Percentiles rank a stretch among this genome's conserved stretches.
Conservation (phyloP, 148 eudicot species). For the Vaccinium darrowii region DNA sequence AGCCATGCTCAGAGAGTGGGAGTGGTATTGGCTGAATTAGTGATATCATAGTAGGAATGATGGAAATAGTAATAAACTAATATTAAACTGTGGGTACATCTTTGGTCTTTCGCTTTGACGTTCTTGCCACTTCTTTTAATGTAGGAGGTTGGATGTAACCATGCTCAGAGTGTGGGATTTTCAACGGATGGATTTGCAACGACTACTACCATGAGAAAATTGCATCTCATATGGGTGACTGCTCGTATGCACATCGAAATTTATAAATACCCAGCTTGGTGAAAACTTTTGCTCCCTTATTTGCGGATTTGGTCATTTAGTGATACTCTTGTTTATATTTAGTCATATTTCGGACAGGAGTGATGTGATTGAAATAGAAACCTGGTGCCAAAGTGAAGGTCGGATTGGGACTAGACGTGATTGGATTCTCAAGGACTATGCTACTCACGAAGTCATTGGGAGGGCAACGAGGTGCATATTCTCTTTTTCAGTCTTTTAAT, state of each 20-base stretch:
- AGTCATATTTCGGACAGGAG: constrained; percentile 47
- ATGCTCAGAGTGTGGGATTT: background rate
- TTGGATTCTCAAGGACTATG: constrained; percentile 77
- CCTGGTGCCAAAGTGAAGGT: constrained; percentile 95
- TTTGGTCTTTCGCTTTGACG: background rate
- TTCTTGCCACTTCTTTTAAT: background rate
- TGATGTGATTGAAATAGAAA: constrained; percentile 93
- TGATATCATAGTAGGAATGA: background rate
- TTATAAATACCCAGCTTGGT: constrained; percentile 89
- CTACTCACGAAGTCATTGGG: constrained; percentile 80
- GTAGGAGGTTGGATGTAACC: background rate
- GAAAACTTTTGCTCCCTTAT: constrained; percentile 13
- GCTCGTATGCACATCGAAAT: constrained; percentile 97
- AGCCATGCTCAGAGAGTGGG: background rate
- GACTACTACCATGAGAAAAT: constrained; percentile 86
- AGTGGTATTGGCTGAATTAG: background rate
- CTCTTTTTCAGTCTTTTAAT: background rate
- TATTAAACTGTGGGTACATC: no score
- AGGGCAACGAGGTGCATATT: constrained; percentile 75
- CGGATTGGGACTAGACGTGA: constrained; percentile 91
- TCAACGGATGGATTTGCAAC: constrained; percentile 98
- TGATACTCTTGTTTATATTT: constrained; percentile 9
- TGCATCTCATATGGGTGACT: constrained; percentile 93
- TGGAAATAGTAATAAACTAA: background rate
- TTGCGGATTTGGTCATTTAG: background rate